Percentiles rank a stretch among this genome's conserved stretches.
These are phyloP conservation scores for Pichia scutulata DNA, from an alignment of 805 yeast genomes.

Conservation along the genomic window DNA sequence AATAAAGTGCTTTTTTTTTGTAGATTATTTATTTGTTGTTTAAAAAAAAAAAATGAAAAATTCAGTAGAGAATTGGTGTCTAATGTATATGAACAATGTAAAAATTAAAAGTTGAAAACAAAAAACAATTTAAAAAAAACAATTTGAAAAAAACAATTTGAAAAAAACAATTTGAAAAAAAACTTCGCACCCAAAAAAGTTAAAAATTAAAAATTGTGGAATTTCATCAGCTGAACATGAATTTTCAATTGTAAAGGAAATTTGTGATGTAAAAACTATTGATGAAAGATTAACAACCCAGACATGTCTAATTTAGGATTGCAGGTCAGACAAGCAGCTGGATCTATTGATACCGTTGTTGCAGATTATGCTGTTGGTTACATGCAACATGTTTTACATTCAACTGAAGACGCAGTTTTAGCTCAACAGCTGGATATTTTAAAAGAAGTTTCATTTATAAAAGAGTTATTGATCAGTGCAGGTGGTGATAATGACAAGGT, in stretches of 20 bases:
- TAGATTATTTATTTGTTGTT: neutral
- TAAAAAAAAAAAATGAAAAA: no score
- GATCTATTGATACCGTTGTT: conserved; percentile 79
- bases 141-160: no score
- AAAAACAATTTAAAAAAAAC: no score
- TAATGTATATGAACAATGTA: no score
- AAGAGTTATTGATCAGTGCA: conserved; percentile 63
- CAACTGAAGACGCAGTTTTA: conserved; percentile 76
- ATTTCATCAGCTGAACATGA: neutral
- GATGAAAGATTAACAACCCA: neutral
- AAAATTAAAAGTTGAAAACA: no score
- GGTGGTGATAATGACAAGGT: conserved; percentile 68
- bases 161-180: no score
- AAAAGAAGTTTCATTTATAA: conserved; percentile 61
- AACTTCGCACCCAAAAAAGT: neutral
- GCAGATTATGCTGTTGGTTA: conserved; percentile 89
- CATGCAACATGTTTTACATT: conserved; percentile 67
- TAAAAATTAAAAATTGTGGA: neutral
- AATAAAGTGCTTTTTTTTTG: conserved; percentile 20
- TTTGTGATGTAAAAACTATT: neutral
- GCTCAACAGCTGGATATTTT: conserved; percentile 64
- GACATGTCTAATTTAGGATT: conserved; percentile 29
- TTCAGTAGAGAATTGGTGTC: no score
- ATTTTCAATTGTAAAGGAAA: neutral
- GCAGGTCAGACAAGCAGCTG: conserved; percentile 80